Evolutionary conservation across 2,329 filamentous ascomycete genomes (phyloP), one percentile per base, ranked within the genome.

Genomic region (Penicillium hordei): DNA sequence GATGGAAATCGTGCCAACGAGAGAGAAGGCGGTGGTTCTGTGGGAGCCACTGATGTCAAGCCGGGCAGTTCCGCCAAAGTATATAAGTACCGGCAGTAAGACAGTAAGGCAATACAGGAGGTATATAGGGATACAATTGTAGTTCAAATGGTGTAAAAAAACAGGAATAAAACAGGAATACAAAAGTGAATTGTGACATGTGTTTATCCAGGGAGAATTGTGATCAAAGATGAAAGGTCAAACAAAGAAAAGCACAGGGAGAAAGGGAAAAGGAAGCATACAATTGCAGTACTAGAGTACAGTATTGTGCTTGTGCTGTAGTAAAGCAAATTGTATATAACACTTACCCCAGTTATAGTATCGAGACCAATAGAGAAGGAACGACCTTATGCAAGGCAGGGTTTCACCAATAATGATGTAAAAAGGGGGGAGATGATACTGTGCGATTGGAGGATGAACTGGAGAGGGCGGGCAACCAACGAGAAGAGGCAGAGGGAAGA

Each of bases 401-500:
- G 55, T 55, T 54, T 49, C 55, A 54, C 50, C 55, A 57, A 57
- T 57, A 44, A 52, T 52, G 49, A 53, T 52, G 38, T 45, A 46
- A 57, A 48, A 52, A 38, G 29, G 54, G 54, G 54, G 54, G 42
- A 44, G 33, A 38, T 38, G 36, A 45, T 56, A 51, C 60, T 65
- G 64, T 62, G 63, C 64, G 60, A 65, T 67, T 68, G 65, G 65
- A 66, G 69, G 65, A 67, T 66, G 66, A 63, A 59, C 59, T 67
- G 69, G 68, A 66, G 63, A 67, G 62, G 64, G 57, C 60, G 65
- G 69, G 72, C 69, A 68, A 74, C 73, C 73, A 75, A 75, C 73
- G 73, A 75, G 73, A 74, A 67, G 66, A 64, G 71, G 70, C 72
- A 74, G 70, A 73, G 65, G 70, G 65, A 57, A 70, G 64, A 66